These are phyloP conservation scores for Naganishia onofrii DNA, from an alignment of 768 basidiomycete genomes.

Conservation along the genomic window DNA sequence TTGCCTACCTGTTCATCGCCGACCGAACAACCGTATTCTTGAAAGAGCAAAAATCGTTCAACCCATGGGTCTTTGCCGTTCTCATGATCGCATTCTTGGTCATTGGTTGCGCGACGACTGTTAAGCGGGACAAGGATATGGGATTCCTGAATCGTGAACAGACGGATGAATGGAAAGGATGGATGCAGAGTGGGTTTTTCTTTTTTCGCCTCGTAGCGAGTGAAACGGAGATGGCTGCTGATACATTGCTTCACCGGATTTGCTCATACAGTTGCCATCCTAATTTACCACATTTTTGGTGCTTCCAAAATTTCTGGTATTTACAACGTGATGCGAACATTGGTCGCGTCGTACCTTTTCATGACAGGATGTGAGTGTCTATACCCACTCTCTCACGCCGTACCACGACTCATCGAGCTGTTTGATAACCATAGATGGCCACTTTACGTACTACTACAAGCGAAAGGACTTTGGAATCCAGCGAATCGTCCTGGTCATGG, in stretches of 20 bases:
- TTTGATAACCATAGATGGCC: constrained; percentile 50
- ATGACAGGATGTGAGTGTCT: constrained; percentile 80
- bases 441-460: constrained; percentile 81
- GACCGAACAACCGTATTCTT: constrained; percentile 84
- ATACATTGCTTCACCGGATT: not conserved
- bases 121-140: constrained; percentile 72
- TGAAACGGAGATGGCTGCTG: constrained; percentile 22
- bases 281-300: constrained; percentile 88
- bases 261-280: constrained; percentile 66
- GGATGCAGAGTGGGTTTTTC: constrained; percentile 80
- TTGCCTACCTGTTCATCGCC: constrained; percentile 69
- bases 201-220: not conserved
- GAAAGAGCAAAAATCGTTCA: constrained; percentile 83
- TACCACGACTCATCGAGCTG: not conserved
- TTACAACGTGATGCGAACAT: constrained; percentile 82
- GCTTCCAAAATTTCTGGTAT: constrained; percentile 90
- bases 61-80: constrained; percentile 63
- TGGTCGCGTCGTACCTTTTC: constrained; percentile 85
- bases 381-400: not conserved
- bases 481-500: constrained; percentile 71
- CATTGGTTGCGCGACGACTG: constrained; percentile 65
- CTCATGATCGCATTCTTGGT: constrained; percentile 60
- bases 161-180: constrained; percentile 96
- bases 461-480: constrained; percentile 81
- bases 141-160: constrained; percentile 89